Percentiles rank a stretch among this genome's conserved stretches.
Conservation (phyloP, 208 protist species). For the Trypanosomatidae sp. region DNA sequence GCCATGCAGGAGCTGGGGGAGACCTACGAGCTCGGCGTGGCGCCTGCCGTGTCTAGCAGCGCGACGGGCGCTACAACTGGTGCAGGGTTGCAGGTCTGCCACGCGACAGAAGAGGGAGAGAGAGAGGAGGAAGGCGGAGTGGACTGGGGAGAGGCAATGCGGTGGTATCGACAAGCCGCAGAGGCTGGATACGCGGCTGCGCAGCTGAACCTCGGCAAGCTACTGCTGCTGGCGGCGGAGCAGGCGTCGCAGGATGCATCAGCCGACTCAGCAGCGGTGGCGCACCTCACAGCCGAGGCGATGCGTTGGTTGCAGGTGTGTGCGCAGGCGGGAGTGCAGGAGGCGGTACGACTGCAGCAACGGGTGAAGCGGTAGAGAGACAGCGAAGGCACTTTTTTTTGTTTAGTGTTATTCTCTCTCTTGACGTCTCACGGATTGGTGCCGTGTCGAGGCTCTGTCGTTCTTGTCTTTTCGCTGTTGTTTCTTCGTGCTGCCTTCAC, state of each 20-base stretch:
- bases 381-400: not conserved
- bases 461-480: too few relatives aligned
- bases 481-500: too few relatives aligned
- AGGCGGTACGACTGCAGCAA: constrained; percentile 56
- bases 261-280: constrained; percentile 9
- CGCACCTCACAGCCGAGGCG: constrained; percentile 31
- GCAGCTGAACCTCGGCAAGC: constrained; percentile 81
- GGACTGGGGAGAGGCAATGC: constrained; percentile 81
- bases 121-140: constrained; percentile 1
- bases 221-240: constrained; percentile 53
- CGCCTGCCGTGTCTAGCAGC: too few relatives aligned
- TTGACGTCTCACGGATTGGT: too few relatives aligned
- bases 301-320: constrained; percentile 62
- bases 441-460: too few relatives aligned
- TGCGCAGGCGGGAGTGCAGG: constrained; percentile 47
- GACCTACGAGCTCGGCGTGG: constrained; percentile 59
- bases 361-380: constrained; percentile 8
- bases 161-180: constrained; percentile 64
- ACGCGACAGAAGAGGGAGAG: too few relatives aligned
- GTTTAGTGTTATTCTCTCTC: too few relatives aligned
- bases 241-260: constrained; percentile 11
- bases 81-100: too few relatives aligned
- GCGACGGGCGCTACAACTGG: too few relatives aligned
- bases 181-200: constrained; percentile 50
- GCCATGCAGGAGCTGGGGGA: constrained; percentile 82